A percentile compares a stretch with the other conserved stretches of the same genome.
Evolutionary conservation across 1,284 basidiomycete species (phyloP).

Genomic region (Ceratorhiza oryzae-sativae): DNA sequence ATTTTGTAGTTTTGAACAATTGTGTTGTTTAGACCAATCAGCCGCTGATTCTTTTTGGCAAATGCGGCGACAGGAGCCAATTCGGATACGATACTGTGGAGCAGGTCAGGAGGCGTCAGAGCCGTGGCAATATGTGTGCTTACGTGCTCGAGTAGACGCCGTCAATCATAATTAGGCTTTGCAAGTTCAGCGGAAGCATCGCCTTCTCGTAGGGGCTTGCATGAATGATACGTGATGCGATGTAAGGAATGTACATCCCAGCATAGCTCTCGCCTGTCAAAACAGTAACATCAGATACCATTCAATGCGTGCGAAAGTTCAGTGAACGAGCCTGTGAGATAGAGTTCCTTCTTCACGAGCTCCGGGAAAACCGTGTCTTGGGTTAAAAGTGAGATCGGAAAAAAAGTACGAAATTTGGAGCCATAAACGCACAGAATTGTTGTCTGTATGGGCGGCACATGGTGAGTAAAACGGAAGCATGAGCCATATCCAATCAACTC

Average conservation of each 20-base stretch:
- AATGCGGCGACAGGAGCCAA: slow-evolving; percentile 43
- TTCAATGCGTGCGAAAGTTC: neutral
- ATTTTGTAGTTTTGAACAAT: slow-evolving; percentile 38
- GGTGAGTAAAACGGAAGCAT: slow-evolving; percentile 2
- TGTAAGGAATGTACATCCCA: slow-evolving; percentile 52
- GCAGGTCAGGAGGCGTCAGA: neutral
- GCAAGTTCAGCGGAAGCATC: slow-evolving; percentile 28
- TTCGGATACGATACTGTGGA: slow-evolving; percentile 41
- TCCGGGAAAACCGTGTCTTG: slow-evolving; percentile 40
- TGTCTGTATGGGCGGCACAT: neutral
- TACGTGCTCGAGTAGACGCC: slow-evolving; percentile 43
- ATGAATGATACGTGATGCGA: slow-evolving; percentile 47
- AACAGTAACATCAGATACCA: neutral
- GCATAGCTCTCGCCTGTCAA: slow-evolving; percentile 17
- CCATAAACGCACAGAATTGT: slow-evolving; percentile 8
- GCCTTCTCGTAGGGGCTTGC: slow-evolving; percentile 44
- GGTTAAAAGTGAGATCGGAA: neutral
- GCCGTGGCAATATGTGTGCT: slow-evolving; percentile 35
- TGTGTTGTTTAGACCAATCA: slow-evolving; percentile 45
- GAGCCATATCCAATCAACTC: neutral
- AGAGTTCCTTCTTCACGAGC: slow-evolving; percentile 44
- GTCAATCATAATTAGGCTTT: slow-evolving; percentile 47
- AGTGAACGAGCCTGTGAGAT: slow-evolving; percentile 47
- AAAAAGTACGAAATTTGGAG: neutral
- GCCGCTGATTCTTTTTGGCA: slow-evolving; percentile 43